Evolutionary conservation across 345 rosid genomes (phyloP).

Genomic region (Citropsis articulata): DNA sequence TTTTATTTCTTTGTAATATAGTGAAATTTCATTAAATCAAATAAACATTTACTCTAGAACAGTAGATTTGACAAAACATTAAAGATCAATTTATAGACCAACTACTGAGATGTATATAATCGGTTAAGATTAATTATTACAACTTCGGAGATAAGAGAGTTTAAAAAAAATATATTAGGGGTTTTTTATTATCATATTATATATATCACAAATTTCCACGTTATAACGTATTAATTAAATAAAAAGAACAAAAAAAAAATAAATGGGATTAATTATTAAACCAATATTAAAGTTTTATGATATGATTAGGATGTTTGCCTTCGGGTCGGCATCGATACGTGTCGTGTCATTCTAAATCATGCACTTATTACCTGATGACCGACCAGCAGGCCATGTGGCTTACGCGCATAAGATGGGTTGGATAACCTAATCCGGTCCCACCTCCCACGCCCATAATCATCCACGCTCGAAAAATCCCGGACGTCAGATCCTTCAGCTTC

Average conservation of each 20-base stretch:
- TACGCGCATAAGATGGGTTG: not conserved
- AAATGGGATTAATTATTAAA: not conserved
- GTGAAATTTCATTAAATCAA: too few species aligned
- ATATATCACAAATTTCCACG: not conserved
- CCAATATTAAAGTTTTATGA: not conserved
- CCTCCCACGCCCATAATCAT: not conserved
- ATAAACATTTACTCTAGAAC: too few species aligned
- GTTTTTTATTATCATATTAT: not conserved
- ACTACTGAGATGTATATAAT: too few species aligned
- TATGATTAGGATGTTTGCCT: not conserved
- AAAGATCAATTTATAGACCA: too few species aligned
- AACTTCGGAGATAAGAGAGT: too few species aligned
- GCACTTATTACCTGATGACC: not conserved
- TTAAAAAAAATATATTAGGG: too few species aligned
- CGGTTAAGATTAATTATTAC: too few species aligned
- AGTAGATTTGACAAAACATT: too few species aligned
- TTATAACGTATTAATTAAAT: not conserved
- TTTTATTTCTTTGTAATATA: too few species aligned
- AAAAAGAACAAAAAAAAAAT: not conserved
- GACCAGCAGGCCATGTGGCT: conserved; percentile 8
- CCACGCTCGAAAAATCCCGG: not conserved
- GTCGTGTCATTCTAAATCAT: not conserved
- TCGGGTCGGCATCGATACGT: not conserved
- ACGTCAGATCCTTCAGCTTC: not conserved
- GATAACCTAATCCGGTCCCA: conserved; percentile 4